A percentile compares a stretch with the other conserved stretches of the same genome.
phyloP scores from a whole-genome alignment of 2,329 filamentous ascomycete genomes.

The Aspergillus unguis region DNA sequence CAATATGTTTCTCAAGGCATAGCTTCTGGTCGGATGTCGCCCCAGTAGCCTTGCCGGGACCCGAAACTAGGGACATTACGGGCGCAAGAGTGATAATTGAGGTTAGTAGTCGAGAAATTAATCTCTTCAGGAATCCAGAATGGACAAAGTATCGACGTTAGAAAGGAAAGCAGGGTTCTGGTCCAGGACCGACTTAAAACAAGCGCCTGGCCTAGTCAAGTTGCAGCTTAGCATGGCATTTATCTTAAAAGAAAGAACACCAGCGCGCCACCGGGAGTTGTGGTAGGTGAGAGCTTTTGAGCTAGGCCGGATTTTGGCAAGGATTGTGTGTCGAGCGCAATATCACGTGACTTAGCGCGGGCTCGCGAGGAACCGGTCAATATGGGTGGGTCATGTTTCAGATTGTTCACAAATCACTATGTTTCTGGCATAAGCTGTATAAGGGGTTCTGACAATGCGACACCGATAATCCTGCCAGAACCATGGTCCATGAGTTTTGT shows the following conservation, averaged over 20 bases:
- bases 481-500: too few species aligned
- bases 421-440: too few species aligned
- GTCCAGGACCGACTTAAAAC: slow-evolving; percentile 1
- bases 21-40: slow-evolving; percentile 50
- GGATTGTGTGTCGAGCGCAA: background rate
- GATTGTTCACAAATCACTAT: background rate
- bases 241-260: background rate
- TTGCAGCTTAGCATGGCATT: slow-evolving; percentile 5
- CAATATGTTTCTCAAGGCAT: slow-evolving; percentile 68
- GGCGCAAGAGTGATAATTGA: background rate
- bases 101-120: background rate
- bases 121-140: background rate
- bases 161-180: background rate
- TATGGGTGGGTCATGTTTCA: slow-evolving; percentile 1
- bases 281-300: background rate
- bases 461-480: too few species aligned
- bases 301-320: background rate
- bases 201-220: slow-evolving; percentile 3
- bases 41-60: slow-evolving; percentile 53
- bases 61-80: slow-evolving; percentile 59
- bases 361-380: background rate
- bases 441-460: too few species aligned
- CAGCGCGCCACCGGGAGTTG: slow-evolving; percentile 1
- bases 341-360: background rate
- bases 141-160: background rate